These are phyloP conservation scores for Cordyceps cicadae DNA, from an alignment of 2,329 filamentous ascomycete species.

Conservation along the genomic window DNA sequence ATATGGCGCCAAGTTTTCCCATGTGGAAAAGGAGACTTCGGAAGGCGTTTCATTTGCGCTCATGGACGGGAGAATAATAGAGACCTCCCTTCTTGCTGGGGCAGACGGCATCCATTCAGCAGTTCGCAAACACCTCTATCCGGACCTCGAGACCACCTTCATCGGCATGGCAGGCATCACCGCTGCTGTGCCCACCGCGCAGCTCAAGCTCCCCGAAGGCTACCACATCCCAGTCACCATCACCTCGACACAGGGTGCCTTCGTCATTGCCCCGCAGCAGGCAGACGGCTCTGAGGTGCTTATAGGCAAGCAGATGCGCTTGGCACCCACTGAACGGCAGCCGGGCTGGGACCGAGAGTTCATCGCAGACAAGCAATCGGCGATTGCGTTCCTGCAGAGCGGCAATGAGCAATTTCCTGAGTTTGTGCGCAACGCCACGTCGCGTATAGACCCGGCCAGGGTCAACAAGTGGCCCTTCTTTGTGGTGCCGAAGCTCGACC, in stretches of 20 bases:
- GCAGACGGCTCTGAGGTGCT: constrained; percentile 40
- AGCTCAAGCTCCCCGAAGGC: constrained; percentile 26
- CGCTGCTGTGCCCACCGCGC: constrained; percentile 25
- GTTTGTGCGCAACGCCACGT: constrained; percentile 27
- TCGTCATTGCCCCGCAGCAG: constrained; percentile 42
- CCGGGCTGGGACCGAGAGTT: constrained; percentile 34
- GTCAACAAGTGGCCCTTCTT: constrained; percentile 44
- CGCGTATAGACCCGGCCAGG: constrained; percentile 20
- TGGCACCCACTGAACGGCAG: constrained; percentile 25
- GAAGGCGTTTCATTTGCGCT: constrained; percentile 38
- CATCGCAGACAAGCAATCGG: constrained; percentile 29
- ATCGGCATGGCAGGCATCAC: constrained; percentile 37
- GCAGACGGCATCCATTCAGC: constrained; percentile 53
- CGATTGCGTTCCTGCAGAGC: constrained; percentile 25
- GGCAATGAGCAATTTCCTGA: constrained; percentile 29
- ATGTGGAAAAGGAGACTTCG: constrained; percentile 32
- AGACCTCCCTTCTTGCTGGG: constrained; percentile 41
- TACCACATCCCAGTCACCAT: constrained; percentile 36
- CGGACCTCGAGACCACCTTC: constrained; percentile 40
- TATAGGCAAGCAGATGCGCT: constrained; percentile 36
- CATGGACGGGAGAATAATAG: constrained; percentile 32
- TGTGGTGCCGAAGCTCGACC: constrained; percentile 36
- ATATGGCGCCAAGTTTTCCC: constrained; percentile 40
- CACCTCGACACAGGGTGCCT: constrained; percentile 36
- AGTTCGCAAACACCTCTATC: constrained; percentile 43